Conservation (phyloP, 2,329 filamentous ascomycete species). For the Colletotrichum lindemuthianum region DNA sequence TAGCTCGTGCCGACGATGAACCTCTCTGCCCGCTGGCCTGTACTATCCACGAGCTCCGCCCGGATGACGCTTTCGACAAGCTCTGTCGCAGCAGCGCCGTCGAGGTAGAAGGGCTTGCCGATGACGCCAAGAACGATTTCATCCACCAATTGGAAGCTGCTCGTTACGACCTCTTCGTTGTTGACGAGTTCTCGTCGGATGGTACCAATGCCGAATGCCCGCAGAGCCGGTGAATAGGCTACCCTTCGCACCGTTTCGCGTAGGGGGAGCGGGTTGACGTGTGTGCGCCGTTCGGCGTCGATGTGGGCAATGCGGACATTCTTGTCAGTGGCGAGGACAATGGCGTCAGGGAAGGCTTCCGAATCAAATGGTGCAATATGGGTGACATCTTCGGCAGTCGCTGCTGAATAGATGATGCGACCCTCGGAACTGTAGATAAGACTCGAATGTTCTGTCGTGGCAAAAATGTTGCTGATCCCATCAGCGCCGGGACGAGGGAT, state of each 20-base stretch:
- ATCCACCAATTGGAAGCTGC: conserved; percentile 89
- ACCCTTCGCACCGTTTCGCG: conserved; percentile 86
- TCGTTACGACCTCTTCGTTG: conserved; percentile 79
- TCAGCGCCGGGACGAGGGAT: conserved; percentile 70
- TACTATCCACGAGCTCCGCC: conserved; percentile 72
- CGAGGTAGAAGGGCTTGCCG: conserved; percentile 73
- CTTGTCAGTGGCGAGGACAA: conserved; percentile 80
- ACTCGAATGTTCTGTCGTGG: conserved; percentile 92
- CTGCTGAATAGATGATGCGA: conserved; percentile 89
- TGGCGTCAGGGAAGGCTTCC: conserved; percentile 80
- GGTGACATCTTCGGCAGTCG: conserved; percentile 87
- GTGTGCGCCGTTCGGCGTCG: conserved; percentile 86
- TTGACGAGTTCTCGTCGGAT: conserved; percentile 77
- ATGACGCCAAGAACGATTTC: conserved; percentile 87
- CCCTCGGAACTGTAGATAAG: conserved; percentile 91
- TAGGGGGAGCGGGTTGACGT: conserved; percentile 83
- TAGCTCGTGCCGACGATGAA: conserved; percentile 94
- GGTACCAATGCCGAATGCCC: conserved; percentile 87
- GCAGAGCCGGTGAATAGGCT: conserved; percentile 82
- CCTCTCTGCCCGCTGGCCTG: conserved; percentile 71
- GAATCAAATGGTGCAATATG: conserved; percentile 86
- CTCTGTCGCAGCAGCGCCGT: conserved; percentile 63
- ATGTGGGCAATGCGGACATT: conserved; percentile 84
- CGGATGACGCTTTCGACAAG: conserved; percentile 87
- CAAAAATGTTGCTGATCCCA: conserved; percentile 83